Percentiles rank a stretch among this genome's conserved stretches.
These are phyloP conservation scores for Trichosanthes cucumerina DNA, from an alignment of 306 rosid species.

Conservation along the genomic window DNA sequence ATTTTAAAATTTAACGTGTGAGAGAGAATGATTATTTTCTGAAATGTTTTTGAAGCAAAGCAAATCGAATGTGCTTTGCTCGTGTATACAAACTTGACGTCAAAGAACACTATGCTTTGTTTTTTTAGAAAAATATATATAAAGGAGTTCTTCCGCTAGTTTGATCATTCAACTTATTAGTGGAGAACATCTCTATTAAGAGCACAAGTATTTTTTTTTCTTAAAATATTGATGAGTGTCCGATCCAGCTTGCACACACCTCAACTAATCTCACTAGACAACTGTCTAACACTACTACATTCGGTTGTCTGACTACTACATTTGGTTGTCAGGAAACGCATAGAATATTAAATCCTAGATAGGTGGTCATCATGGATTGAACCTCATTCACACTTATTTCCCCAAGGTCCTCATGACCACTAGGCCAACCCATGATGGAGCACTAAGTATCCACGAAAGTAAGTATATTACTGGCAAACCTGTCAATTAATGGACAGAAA, in stretches of 20 bases:
- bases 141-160: neutral
- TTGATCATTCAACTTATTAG: neutral
- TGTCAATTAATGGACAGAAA: neutral
- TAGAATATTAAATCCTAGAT: too few relatives aligned
- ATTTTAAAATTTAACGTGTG: neutral
- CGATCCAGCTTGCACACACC: too few relatives aligned
- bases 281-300: too few relatives aligned
- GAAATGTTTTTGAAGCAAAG: neutral
- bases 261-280: too few relatives aligned
- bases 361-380: too few relatives aligned
- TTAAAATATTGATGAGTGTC: too few relatives aligned
- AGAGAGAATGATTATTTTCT: neutral
- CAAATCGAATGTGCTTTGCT: neutral
- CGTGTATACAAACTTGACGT: neutral
- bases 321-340: too few relatives aligned
- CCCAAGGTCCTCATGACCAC: too few relatives aligned
- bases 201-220: too few relatives aligned
- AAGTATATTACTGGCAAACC: neutral
- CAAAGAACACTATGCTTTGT: neutral
- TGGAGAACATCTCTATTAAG: neutral
- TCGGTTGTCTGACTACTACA: too few relatives aligned
- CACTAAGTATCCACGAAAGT: neutral
- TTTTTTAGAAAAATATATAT: neutral
- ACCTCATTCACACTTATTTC: too few relatives aligned
- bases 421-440: too few relatives aligned